These are phyloP conservation scores for Chrysoporthe puriensis DNA, from an alignment of 2,329 filamentous ascomycete species.

Conservation along the genomic window DNA sequence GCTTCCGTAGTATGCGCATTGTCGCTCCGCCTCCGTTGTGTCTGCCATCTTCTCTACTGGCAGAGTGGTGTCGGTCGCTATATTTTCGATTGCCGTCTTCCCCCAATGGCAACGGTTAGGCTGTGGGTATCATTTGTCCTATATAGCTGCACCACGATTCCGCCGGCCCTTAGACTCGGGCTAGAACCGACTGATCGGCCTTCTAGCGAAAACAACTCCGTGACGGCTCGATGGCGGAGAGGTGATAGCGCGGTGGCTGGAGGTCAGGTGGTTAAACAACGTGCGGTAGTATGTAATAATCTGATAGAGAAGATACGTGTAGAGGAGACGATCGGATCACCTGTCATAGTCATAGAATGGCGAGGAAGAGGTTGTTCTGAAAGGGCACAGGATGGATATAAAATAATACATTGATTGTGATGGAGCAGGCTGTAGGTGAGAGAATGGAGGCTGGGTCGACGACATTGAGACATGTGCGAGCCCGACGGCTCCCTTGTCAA, in stretches of 20 bases:
- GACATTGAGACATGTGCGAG: background rate
- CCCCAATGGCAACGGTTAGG: too few species aligned
- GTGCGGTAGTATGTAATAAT: background rate
- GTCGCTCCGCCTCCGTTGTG: background rate
- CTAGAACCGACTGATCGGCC: conserved; percentile 5
- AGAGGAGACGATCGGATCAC: background rate
- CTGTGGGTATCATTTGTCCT: background rate
- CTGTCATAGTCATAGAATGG: background rate
- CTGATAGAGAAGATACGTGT: background rate
- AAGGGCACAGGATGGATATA: background rate
- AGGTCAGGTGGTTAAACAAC: background rate
- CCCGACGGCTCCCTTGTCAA: background rate
- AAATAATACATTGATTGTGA: conserved; percentile 2
- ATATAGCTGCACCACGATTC: conserved; percentile 16
- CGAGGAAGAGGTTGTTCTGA: background rate
- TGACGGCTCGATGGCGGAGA: background rate
- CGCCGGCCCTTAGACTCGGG: conserved; percentile 12
- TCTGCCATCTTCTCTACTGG: background rate
- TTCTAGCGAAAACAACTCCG: conserved; percentile 29
- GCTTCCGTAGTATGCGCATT: conserved; percentile 28
- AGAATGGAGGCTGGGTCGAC: background rate
- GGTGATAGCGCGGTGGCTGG: background rate
- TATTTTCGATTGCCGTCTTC: background rate
- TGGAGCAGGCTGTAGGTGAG: background rate
- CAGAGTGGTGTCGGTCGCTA: too few species aligned